Evolutionary conservation across 2,329 filamentous ascomycete genomes (phyloP), one percentile per base, ranked within the genome.

Genomic region (Neopestalotiopsis clavispora): DNA sequence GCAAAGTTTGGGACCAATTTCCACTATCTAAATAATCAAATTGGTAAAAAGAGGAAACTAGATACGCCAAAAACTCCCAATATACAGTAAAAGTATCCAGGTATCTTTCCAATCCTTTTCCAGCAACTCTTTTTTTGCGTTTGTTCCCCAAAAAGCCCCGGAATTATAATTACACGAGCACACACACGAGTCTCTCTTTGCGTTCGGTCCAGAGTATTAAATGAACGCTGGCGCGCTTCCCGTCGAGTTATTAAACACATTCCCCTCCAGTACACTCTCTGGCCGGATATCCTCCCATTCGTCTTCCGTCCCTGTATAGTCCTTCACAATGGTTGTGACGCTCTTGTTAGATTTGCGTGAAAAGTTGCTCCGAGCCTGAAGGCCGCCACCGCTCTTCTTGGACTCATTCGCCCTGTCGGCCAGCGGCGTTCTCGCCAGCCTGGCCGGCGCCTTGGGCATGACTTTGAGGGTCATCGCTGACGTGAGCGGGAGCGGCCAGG

Each of bases 261-360:
- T 62, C 40, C 40, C 56, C 1, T 61, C 34, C 10, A 62, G 40
- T 20, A 57, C 60, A 34, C 42, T 40, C 32, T 62, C 66, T 14
- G 66, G 68, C 58, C 61, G 49, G 10, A 68, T 42, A n/a, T 68
- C 68, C 34, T 70, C 68, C 68, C 68, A 70, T 3, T 42, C 61
- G 45, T 70, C 68, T 45, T 70, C 68, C 12, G 40, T 65, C 9
- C 67, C 61, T 14, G 60, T 28, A 20, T 23, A 58, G 14, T 60
- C 62, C 49, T 65, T 67, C 58, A 23, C 34, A 17, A 14, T 49
- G 40, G 23, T 45, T 5, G n/a, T 67, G 52, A 34, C 34, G 6
- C 49, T 66, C 56, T 62, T 68, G 57, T 65, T 56, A 7, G 60
- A 61, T 28, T 49, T 59, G 20, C 59, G 62, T 12, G 32, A 52